phyloP scores from a whole-genome alignment of 192 early-diverging fungal species.

The Umbelopsis ramanniana region DNA sequence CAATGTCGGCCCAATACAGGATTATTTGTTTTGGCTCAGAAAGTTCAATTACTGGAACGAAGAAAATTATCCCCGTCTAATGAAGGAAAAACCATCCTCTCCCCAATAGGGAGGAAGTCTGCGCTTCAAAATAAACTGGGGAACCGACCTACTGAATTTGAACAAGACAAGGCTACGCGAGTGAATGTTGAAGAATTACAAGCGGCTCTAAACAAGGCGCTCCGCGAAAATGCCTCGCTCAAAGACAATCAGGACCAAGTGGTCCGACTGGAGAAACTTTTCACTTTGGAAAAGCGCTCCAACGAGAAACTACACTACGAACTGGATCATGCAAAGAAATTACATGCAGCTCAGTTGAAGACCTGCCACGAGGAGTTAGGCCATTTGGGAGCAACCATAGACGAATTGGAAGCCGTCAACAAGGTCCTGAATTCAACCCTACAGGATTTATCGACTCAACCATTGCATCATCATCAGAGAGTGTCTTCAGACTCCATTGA shows the following conservation, averaged over 20 bases:
- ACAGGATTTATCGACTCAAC: neutral
- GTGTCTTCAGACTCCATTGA: neutral
- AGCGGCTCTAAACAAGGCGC: neutral
- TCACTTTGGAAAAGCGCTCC: neutral
- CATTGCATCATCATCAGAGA: neutral
- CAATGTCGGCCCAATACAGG: slow-evolving; percentile 28
- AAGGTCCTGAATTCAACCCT: slow-evolving; percentile 5
- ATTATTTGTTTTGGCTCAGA: slow-evolving; percentile 31
- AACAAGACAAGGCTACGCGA: neutral
- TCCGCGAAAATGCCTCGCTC: neutral
- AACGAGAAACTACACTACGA: neutral
- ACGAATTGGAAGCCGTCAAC: slow-evolving; percentile 9
- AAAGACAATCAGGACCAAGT: slow-evolving; percentile 14
- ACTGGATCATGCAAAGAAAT: neutral
- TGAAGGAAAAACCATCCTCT: neutral
- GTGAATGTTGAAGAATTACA: neutral
- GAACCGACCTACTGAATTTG: neutral
- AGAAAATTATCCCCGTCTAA: slow-evolving; percentile 14
- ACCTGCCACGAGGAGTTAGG: neutral
- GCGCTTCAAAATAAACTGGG: slow-evolving; percentile 6
- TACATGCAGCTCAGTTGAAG: neutral
- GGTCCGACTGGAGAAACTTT: slow-evolving; percentile 3
- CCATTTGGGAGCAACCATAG: neutral
- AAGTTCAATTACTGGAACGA: slow-evolving; percentile 24
- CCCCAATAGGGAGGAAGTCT: neutral